Conservation (phyloP, 345 rosid genomes). For the Kernera saxatilis region DNA sequence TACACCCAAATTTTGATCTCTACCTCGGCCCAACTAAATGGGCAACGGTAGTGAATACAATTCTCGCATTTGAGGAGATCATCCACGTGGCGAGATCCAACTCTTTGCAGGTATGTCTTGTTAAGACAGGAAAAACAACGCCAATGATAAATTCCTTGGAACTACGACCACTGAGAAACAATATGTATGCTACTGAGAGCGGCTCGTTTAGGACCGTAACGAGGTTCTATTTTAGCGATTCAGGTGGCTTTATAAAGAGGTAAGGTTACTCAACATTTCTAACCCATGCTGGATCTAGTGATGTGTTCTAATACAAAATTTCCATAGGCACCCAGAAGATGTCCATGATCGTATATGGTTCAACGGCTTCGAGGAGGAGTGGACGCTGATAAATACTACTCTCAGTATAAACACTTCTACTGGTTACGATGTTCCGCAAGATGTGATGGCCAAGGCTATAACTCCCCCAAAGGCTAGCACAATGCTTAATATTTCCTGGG, state of each 20-base stretch:
- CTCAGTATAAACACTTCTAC: not conserved
- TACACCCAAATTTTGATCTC: constrained; percentile 22
- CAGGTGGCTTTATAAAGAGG: not conserved
- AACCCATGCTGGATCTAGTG: no score
- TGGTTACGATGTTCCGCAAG: constrained; percentile 4
- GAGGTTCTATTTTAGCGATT: not conserved
- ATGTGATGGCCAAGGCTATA: constrained; percentile 27
- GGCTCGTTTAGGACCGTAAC: not conserved
- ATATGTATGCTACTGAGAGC: not conserved
- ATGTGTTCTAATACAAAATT: constrained; percentile 11
- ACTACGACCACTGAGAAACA: not conserved
- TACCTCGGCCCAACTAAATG: constrained; percentile 31
- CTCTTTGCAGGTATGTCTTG: constrained; percentile 29
- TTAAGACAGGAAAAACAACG: constrained; percentile 26
- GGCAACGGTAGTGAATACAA: constrained; percentile 23
- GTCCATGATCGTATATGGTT: constrained; percentile 25
- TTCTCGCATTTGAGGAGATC: constrained; percentile 19
- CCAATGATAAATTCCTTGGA: constrained; percentile 22
- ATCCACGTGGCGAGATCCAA: not conserved
- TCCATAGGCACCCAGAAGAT: constrained; percentile 11
- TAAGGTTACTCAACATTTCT: no score
- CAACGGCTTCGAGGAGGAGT: not conserved
- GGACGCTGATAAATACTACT: not conserved
- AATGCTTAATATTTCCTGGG: no score
- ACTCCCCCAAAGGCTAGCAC: constrained; percentile 10